Evolutionary conservation across 352 stramenopile genomes (phyloP), one percentile per base, ranked within the genome.

Genomic region (Aphanomyces euteiches): DNA sequence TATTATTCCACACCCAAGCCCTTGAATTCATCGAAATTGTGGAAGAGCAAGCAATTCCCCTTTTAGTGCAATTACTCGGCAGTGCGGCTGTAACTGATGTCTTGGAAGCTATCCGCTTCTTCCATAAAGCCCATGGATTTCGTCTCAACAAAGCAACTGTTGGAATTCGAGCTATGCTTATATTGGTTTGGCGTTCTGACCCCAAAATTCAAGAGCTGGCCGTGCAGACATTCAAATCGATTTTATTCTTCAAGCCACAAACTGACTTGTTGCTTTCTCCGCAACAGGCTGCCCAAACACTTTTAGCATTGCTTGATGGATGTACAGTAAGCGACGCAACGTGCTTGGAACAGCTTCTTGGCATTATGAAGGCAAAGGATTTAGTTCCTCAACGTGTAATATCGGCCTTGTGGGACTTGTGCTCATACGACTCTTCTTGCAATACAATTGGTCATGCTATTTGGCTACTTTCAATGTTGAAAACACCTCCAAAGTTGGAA

Each of bases 1-100:
- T 96, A n/a, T 88, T 94, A 57, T 98, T 97, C 79, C 88, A 97
- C 58, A 81, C 86, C 40, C 92, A 93, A 50, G 92, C 92, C n/a
- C 77, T 98, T 12, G 79, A 88, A 19, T 98, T 98, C 73, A 97
- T 98, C 66, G 82, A 96, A 40, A 78, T 93, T 34, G 92, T 98
- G 66, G 92, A 98, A 70, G 72, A 86, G 53, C 69, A 76, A 65
- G 90, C 92, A 1, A 68, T 87, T 5, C 85, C 85, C 12, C 71
- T 91, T 28, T 92, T 97, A 68, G 79, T 88, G 3, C 79, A 92
- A 57, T 82, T 98, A 48, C 79, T 98, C 2, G 80, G 96, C 5
- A 98, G 90, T 54, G 90, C 90, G 39, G 97, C 93, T 37, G 84
- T 87, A 15, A 96, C 90, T 17, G 96, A 98, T 75, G 91, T 98